Evolutionary conservation across 257 asterid genomes (phyloP), one percentile per base, ranked within the genome.

Genomic region (Solanum habrochaites): DNA sequence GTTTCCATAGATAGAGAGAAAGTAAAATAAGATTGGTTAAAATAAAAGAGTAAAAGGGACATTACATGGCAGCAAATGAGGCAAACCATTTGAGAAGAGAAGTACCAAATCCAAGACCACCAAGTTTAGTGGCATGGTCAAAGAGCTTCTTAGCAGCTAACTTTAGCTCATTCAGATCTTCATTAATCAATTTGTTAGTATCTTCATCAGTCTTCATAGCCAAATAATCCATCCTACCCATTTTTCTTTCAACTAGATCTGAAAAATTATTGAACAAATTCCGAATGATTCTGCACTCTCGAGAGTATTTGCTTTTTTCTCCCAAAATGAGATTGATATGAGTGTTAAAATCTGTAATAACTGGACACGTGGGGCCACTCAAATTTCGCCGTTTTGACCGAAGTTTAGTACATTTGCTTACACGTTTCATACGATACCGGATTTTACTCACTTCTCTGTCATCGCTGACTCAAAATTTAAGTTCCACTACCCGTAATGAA

Each of bases 21-120:
- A 71, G 7, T 8, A 71, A 35, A 35, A 52, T 11, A 11, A 64
- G 4, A 18, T 16, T 23, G 37, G 0, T 39, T 14, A 5, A 21
- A 2, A 29, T 6, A 4, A 16, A 67, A 67, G 1, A 6, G 39
- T 11, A 31, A 16, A 70, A 82, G 13, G 58, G 32, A 37, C 29
- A 69, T 85, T 85, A 95, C 99, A 97, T 95, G 89, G 99, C 98
- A 66, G 99, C 92, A 42, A 94, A 91, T 62, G 99, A 95, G 73
- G 98, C 93, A 21, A 95, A 88, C 99, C 99, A 97, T 95, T 88
- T 89, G 92, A 97, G 94, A 86, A 97, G 90, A 75, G 95, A 92
- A 67, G 96, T 89, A 89, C 98, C 98, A 52, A 94, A 90, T 31
- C 93, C 96, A 18, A 86, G 69, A 87, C 92, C 95, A 2, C 96